Base-by-base conservation (phyloP, 108 stramenopile genomes). In the Discostella pseudostelligera region DNA sequence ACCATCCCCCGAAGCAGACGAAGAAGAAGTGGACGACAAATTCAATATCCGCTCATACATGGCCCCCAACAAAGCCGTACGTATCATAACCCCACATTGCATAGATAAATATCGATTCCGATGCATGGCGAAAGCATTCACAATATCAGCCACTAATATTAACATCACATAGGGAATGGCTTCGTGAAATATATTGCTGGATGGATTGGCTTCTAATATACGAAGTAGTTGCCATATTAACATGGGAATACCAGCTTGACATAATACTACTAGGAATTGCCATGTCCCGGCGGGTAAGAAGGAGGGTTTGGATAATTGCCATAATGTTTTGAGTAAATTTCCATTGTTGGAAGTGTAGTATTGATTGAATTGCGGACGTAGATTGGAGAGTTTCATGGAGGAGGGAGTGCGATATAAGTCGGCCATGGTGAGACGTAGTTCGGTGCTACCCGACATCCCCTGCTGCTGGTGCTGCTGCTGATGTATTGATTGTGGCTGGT, bases 251-350 rank as follows among this genome's bases (percentile, higher is more conserved):
- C 76, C 51, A 0, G 84, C 69, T 66, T 92, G 89, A 56, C 79
- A 82, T 0, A 89, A 3, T n/a, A 87, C 84, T 3, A 83, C 78
- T 7, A 88, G 26, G 21, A 92, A 56, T 66, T 94, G 80, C 56
- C 69, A 92, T 24, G 83, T 56, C 21, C 86, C 92, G 3, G 92
- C 90, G 19, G 83, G 86, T n/a, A 84, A 12, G 65, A 84, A 90
- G 9, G 69, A 76, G 0, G 81, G 80, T 2, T 54, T 37, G 20
- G 81, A 74, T 37, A 91, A 47, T 0, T 67, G 45, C 82, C 82
- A 95, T 26, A 95, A 62, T 2, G 82, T 77, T 12, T 35, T 45
- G 12, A 54, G 5, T 0, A 69, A 20, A 22, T 61, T 53, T 4
- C 50, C 40, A 42, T 43, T 51, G 1, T n/a, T n/a, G n/a, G n/a